A percentile compares a stretch with the other conserved stretches of the same genome.
These are phyloP conservation scores for Aspergillus cristatus DNA, from an alignment of 495 filamentous ascomycete genomes.

Conservation along the genomic window DNA sequence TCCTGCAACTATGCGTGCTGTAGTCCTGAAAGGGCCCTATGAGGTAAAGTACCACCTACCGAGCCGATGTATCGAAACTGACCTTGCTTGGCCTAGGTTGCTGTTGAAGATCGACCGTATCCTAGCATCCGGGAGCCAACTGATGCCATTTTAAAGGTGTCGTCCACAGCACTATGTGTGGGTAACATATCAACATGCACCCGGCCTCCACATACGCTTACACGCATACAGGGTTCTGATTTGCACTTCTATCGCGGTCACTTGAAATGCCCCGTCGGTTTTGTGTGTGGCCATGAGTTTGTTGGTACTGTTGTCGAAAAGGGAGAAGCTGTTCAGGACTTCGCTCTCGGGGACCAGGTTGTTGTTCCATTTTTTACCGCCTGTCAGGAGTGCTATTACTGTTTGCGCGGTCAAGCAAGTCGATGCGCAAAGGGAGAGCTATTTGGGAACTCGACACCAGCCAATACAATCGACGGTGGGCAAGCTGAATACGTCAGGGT, in stretches of 20 bases:
- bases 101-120: slow-evolving; percentile 34
- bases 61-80: no score
- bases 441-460: slow-evolving; percentile 50
- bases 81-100: no score
- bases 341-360: slow-evolving; percentile 61
- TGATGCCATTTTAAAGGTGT: slow-evolving; percentile 70
- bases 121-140: slow-evolving; percentile 53
- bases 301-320: slow-evolving; percentile 56
- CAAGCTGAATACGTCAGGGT: slow-evolving; percentile 84
- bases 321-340: slow-evolving; percentile 50
- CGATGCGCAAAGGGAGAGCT: slow-evolving; percentile 56
- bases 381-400: slow-evolving; percentile 80
- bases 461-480: slow-evolving; percentile 54
- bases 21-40: neutral
- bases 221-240: slow-evolving; percentile 51
- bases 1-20: neutral
- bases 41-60: no score
- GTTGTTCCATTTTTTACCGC: slow-evolving; percentile 64
- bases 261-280: slow-evolving; percentile 46
- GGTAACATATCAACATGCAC: neutral
- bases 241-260: slow-evolving; percentile 76
- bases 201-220: no score
- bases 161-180: slow-evolving; percentile 4
- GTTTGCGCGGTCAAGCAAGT: slow-evolving; percentile 32
- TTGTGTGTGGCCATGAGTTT: slow-evolving; percentile 58